Conservation (phyloP, 2,329 filamentous ascomycete genomes). For the Aureobasidium sp. region DNA sequence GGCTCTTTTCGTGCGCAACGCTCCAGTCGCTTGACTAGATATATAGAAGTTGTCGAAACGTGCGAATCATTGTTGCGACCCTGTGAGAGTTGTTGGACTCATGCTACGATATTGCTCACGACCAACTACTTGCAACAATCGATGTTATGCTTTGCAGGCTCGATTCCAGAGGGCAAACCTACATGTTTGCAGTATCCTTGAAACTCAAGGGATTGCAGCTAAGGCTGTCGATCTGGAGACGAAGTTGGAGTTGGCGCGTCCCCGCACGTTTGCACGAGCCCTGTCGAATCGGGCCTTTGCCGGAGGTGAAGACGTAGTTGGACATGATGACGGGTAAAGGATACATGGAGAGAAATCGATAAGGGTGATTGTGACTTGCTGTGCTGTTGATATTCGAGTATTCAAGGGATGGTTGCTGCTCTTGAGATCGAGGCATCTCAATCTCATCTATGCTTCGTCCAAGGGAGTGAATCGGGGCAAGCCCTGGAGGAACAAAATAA, state of each 20-base stretch:
- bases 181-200: neutral
- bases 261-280: neutral
- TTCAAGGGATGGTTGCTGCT: no score
- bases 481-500: neutral
- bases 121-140: no score
- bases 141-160: neutral
- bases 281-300: neutral
- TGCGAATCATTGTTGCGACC: neutral
- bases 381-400: neutral
- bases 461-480: neutral
- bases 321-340: neutral
- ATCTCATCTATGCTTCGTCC: neutral
- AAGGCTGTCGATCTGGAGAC: conserved; percentile 8
- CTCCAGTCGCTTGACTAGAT: neutral
- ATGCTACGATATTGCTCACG: neutral
- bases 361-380: neutral
- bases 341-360: neutral
- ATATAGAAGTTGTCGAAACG: neutral
- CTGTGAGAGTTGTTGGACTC: neutral
- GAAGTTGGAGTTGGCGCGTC: neutral
- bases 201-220: neutral
- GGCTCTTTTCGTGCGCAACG: neutral
- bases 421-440: neutral
- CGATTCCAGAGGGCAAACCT: neutral
- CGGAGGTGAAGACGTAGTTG: neutral